phyloP scores from a whole-genome alignment of 1,139 yeast genomes.

The Pichia sp. region DNA sequence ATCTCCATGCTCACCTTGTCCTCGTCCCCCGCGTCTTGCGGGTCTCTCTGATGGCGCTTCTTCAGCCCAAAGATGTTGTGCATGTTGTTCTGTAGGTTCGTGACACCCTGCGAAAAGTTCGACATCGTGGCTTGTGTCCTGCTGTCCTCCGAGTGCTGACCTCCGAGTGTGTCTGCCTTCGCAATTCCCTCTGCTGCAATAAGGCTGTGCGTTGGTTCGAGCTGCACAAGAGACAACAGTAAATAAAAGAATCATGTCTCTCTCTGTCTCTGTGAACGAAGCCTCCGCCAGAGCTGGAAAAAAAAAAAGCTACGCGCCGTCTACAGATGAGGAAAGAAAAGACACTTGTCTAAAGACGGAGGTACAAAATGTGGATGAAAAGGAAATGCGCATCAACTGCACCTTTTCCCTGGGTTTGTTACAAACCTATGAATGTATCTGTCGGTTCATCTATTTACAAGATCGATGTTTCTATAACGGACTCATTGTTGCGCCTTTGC shows the following conservation, averaged over 20 bases:
- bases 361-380: too few species aligned
- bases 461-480: not conserved
- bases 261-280: not conserved
- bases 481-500: not conserved
- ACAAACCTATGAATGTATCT: not conserved
- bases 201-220: not conserved
- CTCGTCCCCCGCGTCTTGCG: not conserved
- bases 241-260: too few species aligned
- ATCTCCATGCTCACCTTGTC: constrained; percentile 5
- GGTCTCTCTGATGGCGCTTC: constrained; percentile 10
- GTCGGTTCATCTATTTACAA: not conserved
- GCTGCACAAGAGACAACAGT: too few species aligned
- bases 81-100: constrained; percentile 18
- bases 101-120: constrained; percentile 16
- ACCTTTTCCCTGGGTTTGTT: not conserved
- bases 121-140: constrained; percentile 7
- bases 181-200: too few species aligned
- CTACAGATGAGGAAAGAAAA: too few species aligned
- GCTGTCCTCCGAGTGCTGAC: too few species aligned
- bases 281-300: not conserved
- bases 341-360: too few species aligned
- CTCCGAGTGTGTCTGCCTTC: too few species aligned
- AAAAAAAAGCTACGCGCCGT: constrained; percentile 1
- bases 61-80: constrained; percentile 17
- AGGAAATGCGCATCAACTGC: not conserved